These are phyloP conservation scores for Stachybotrys chartarum DNA, from an alignment of 2,329 filamentous ascomycete genomes.

Conservation along the genomic window DNA sequence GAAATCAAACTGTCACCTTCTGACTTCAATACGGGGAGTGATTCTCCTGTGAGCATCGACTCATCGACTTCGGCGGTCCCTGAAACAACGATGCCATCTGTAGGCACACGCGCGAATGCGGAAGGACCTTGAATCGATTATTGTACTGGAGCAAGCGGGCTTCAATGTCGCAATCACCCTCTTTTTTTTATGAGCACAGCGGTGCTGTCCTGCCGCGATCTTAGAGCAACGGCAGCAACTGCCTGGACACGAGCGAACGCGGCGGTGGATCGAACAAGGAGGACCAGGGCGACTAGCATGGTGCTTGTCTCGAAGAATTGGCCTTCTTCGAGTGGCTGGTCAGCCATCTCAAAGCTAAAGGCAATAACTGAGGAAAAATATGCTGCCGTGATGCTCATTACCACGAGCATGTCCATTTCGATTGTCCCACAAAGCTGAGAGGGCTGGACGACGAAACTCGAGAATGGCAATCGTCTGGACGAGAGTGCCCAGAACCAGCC, in stretches of 20 bases:
- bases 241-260: conserved; percentile 47
- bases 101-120: conserved; percentile 54
- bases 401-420: conserved; percentile 64
- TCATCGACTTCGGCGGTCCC: conserved; percentile 66
- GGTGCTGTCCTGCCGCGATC: conserved; percentile 49
- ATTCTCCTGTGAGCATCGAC: conserved; percentile 72
- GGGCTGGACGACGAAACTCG: conserved; percentile 59
- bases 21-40: conserved; percentile 50
- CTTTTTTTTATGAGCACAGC: conserved; percentile 43
- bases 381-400: conserved; percentile 57
- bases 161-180: conserved; percentile 49
- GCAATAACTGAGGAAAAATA: conserved; percentile 56
- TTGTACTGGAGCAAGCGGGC: conserved; percentile 61
- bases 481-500: conserved; percentile 56
- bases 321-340: conserved; percentile 35
- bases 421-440: conserved; percentile 57
- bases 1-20: conserved; percentile 51
- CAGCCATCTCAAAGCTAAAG: conserved; percentile 35
- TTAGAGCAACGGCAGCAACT: conserved; percentile 46
- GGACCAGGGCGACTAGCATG: conserved; percentile 51
- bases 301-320: conserved; percentile 59
- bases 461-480: conserved; percentile 56
- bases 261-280: conserved; percentile 45
- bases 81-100: conserved; percentile 59
- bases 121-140: conserved; percentile 56